These are phyloP conservation scores for Quambalaria eucalypti DNA, from an alignment of 1,284 basidiomycete genomes.

Conservation along the genomic window DNA sequence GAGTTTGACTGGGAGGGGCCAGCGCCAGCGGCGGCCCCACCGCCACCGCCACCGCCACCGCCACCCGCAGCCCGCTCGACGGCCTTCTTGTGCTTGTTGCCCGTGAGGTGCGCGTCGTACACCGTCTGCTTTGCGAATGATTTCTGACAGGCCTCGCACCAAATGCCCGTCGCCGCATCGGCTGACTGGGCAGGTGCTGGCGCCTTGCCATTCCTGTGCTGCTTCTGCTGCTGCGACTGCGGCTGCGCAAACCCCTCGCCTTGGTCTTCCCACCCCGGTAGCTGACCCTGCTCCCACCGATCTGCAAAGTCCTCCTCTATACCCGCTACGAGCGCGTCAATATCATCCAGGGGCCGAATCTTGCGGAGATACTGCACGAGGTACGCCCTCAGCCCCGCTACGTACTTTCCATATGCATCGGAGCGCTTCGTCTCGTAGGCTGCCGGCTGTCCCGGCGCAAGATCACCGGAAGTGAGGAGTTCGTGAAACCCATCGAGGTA, in stretches of 20 bases:
- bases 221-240: background rate
- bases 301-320: slow-evolving; percentile 64
- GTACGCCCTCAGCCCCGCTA: slow-evolving; percentile 63
- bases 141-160: slow-evolving; percentile 85
- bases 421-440: slow-evolving; percentile 28
- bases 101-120: slow-evolving; percentile 87
- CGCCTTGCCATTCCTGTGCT: slow-evolving; percentile 27
- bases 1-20: background rate
- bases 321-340: slow-evolving; percentile 61
- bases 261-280: slow-evolving; percentile 63
- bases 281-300: slow-evolving; percentile 68
- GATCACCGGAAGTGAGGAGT: slow-evolving; percentile 52
- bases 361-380: slow-evolving; percentile 76
- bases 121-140: slow-evolving; percentile 93
- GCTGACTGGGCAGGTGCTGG: slow-evolving; percentile 12
- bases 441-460: too few relatives aligned
- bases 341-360: slow-evolving; percentile 75
- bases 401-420: slow-evolving; percentile 33
- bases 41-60: slow-evolving; percentile 52
- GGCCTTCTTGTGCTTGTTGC: slow-evolving; percentile 89
- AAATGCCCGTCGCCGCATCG: slow-evolving; percentile 58
- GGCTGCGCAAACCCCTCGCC: slow-evolving; percentile 42
- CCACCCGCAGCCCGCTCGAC: slow-evolving; percentile 54
- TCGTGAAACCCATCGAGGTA: slow-evolving; percentile 59
- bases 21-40: slow-evolving; percentile 7